Evolutionary conservation across 805 yeast genomes (phyloP).

Genomic region (Cyberlindnera saturnus): DNA sequence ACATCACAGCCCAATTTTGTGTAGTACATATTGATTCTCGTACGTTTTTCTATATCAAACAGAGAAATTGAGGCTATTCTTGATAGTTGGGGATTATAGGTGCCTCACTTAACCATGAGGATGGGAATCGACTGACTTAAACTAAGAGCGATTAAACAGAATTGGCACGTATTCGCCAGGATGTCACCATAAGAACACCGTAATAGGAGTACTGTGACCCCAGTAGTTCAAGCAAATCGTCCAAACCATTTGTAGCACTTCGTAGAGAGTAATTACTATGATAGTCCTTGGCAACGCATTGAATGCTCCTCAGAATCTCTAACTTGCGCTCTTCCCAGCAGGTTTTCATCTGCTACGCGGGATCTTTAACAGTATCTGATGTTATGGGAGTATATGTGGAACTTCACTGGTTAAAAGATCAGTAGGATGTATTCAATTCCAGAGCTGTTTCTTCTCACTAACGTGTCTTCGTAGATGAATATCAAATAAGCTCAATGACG

Average conservation of each 20-base stretch:
- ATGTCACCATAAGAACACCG: constrained; percentile 47
- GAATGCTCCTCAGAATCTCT: no score
- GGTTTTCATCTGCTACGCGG: no score
- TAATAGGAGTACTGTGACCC: constrained; percentile 35
- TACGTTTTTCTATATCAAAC: constrained; percentile 22
- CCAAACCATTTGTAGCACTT: constrained; percentile 41
- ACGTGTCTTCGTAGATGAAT: no score
- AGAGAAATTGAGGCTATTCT: constrained; percentile 34
- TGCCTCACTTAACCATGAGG: constrained; percentile 49
- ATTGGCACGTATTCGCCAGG: constrained; percentile 49
- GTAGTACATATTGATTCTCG: constrained; percentile 30
- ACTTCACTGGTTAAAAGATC: no score
- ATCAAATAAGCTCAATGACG: no score
- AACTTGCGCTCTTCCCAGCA: no score
- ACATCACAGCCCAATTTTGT: constrained; percentile 44
- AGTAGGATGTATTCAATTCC: no score
- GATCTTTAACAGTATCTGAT: no score
- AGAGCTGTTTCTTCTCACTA: no score
- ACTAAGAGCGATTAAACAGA: constrained; percentile 31
- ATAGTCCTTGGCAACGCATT: constrained; percentile 13
- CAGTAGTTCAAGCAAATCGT: constrained; percentile 33
- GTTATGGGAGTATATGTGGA: no score
- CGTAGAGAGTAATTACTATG: constrained; percentile 42
- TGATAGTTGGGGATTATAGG: constrained; percentile 47
- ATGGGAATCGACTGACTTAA: constrained; percentile 34